Conservation (phyloP, 2,329 filamentous ascomycete species). For the Ophiostoma himal-ulmi region DNA sequence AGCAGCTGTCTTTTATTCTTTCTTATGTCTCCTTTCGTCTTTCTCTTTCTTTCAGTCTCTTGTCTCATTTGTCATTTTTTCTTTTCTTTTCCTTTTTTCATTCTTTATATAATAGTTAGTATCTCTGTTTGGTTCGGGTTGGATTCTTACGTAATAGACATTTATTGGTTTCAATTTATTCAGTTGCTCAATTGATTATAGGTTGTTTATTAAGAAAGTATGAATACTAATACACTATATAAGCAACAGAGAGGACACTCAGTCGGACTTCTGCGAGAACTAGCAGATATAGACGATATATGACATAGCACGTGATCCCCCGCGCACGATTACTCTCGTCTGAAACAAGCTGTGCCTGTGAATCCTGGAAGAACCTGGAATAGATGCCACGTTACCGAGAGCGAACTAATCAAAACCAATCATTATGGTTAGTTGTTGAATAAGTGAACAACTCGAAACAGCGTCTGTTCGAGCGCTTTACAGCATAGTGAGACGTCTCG, state of each 20-base stretch:
- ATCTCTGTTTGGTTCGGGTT: background rate
- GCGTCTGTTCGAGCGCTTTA: background rate
- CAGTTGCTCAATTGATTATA: too few species aligned
- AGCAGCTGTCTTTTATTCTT: background rate
- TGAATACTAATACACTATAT: too few species aligned
- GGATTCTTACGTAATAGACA: background rate
- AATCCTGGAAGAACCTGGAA: background rate
- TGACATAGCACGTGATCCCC: background rate
- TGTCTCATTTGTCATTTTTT: background rate
- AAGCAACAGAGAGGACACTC: too few species aligned
- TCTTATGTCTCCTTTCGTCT: background rate
- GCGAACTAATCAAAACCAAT: background rate
- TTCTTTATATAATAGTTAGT: background rate
- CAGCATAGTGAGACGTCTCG: slow-evolving; percentile 6
- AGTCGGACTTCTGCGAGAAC: too few species aligned
- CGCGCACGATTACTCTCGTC: background rate
- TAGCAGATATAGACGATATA: too few species aligned
- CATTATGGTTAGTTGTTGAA: background rate
- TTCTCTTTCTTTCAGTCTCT: too few species aligned
- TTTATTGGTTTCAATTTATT: background rate
- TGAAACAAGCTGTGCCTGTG: slow-evolving; percentile 4
- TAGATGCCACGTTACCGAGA: background rate
- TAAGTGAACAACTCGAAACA: background rate
- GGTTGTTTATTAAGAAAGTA: too few species aligned
- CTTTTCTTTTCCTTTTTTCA: background rate